Conservation (phyloP, 257 asterid genomes). For the Ocimum tenuiflorum region DNA sequence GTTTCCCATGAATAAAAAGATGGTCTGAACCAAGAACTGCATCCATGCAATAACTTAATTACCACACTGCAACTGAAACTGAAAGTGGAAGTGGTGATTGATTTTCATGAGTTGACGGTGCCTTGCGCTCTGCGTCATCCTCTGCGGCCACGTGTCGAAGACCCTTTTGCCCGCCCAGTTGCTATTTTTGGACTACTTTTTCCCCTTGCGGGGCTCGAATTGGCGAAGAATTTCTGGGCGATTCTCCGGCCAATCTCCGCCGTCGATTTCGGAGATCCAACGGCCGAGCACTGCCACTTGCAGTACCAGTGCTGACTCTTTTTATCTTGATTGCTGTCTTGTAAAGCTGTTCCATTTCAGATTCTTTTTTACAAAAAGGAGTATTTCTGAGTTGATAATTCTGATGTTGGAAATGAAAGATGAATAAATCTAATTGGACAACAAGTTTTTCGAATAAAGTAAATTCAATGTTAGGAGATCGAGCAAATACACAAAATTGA, state of each 20-base stretch:
- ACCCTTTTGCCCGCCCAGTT: conserved; percentile 18
- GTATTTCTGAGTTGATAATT: too few species aligned
- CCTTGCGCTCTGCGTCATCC: conserved; percentile 20
- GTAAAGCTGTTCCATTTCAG: conserved; percentile 1
- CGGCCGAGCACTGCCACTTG: conserved; percentile 13
- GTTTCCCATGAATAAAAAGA: conserved; percentile 15
- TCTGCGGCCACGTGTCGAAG: conserved; percentile 24
- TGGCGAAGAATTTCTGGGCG: background rate
- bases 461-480: too few species aligned
- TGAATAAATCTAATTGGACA: too few species aligned
- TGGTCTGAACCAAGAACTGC: background rate
- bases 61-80: conserved; percentile 16
- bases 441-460: too few species aligned
- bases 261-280: conserved; percentile 5
- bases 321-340: background rate
- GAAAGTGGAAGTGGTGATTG: conserved; percentile 3
- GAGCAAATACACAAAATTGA: too few species aligned
- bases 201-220: conserved; percentile 7
- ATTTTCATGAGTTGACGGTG: conserved; percentile 30
- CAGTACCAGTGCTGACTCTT: background rate
- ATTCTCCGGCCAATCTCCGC: background rate
- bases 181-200: conserved; percentile 14
- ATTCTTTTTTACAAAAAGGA: background rate
- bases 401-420: too few species aligned
- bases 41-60: conserved; percentile 7